A percentile compares a stretch with the other conserved stretches of the same genome.
These are phyloP conservation scores for Epichloe hybrida DNA, from an alignment of 2,329 filamentous ascomycete species.

Conservation along the genomic window DNA sequence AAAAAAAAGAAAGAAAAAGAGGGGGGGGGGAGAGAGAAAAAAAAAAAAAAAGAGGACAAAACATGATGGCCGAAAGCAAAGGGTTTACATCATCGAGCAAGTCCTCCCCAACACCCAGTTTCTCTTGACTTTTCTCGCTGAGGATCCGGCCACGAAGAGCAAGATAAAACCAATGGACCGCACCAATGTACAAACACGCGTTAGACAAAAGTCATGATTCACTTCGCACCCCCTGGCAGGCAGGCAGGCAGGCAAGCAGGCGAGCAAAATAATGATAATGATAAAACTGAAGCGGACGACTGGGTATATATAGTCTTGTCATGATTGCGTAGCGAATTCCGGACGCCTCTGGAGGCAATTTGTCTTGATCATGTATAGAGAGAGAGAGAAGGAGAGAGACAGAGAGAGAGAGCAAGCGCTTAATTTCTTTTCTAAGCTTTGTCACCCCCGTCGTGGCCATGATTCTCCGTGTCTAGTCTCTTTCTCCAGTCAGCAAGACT, in stretches of 20 bases:
- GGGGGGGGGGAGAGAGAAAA: not conserved
- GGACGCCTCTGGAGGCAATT: not conserved
- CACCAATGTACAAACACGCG: not conserved
- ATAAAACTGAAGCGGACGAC: conserved; percentile 11
- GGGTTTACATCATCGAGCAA: not conserved
- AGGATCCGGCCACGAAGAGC: not conserved
- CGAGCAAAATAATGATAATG: not conserved
- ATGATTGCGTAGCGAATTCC: conserved; percentile 17
- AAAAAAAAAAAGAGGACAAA: not conserved
- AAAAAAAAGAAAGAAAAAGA: not conserved
- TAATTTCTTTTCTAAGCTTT: not conserved
- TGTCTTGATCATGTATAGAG: not conserved
- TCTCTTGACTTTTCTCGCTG: not conserved
- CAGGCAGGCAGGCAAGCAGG: conserved; percentile 1
- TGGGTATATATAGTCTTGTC: conserved; percentile 19
- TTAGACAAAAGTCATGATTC: not conserved
- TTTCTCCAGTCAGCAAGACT: conserved; percentile 71
- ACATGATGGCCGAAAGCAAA: not conserved
- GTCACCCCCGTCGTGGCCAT: conserved; percentile 15
- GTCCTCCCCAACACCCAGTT: conserved; percentile 1
- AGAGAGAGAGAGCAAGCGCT: no score
- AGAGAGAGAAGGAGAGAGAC: no score
- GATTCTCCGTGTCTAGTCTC: conserved; percentile 47
- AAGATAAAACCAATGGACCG: not conserved
- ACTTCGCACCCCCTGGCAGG: conserved; percentile 3